Evolutionary conservation across 352 stramenopile genomes (phyloP).

Genomic region (Phytophthora crassamura): DNA sequence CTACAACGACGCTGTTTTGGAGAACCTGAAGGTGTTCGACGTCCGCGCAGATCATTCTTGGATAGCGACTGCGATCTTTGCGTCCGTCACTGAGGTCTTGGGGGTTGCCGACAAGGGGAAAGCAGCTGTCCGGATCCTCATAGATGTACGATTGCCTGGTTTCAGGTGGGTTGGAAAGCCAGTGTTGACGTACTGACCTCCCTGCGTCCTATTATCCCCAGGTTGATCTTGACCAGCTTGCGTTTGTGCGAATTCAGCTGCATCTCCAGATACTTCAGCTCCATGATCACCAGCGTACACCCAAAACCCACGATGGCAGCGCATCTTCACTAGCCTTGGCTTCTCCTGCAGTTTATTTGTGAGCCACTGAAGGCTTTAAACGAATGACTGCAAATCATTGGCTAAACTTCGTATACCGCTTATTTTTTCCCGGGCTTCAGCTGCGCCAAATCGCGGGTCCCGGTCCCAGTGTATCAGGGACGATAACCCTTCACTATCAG

Average conservation of each 20-base stretch:
- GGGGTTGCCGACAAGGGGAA: neutral
- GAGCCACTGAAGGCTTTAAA: too few species aligned
- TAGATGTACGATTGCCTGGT: neutral
- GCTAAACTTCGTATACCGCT: too few species aligned
- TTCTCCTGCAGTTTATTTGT: too few species aligned
- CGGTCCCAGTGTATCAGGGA: too few species aligned
- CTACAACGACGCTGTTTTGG: neutral
- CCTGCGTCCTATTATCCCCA: neutral
- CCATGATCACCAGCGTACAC: neutral
- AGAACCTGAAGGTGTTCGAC: neutral
- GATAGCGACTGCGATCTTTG: slow-evolving; percentile 1
- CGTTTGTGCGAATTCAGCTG: neutral
- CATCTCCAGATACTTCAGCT: neutral
- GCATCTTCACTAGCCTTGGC: neutral
- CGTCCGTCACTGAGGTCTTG: neutral
- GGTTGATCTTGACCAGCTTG: neutral
- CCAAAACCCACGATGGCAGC: neutral
- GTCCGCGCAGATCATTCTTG: slow-evolving; percentile 5
- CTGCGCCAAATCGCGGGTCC: too few species aligned
- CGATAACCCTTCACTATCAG: too few species aligned
- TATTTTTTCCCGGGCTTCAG: too few species aligned
- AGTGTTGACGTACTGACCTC: neutral
- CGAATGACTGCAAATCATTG: too few species aligned
- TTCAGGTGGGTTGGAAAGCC: slow-evolving; percentile 1
- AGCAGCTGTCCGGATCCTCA: neutral